These are phyloP conservation scores for Waltergamsia citrina DNA, from an alignment of 2,329 filamentous ascomycete species.

Conservation along the genomic window DNA sequence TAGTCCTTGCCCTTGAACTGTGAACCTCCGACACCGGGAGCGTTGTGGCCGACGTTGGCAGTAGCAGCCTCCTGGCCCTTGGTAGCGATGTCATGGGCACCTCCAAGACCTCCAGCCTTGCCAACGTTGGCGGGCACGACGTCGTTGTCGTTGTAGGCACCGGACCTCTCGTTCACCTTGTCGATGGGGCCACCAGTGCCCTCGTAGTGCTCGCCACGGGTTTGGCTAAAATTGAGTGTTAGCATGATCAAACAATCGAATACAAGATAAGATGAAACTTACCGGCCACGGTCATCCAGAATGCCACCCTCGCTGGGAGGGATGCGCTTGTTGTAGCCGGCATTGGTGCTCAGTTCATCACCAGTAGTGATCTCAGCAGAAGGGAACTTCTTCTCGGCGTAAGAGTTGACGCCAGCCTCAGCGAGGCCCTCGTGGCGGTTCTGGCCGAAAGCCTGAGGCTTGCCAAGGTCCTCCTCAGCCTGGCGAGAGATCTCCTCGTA, in stretches of 20 bases:
- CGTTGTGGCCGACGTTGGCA: slow-evolving; percentile 25
- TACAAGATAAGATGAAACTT: slow-evolving; percentile 8
- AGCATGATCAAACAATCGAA: slow-evolving; percentile 2
- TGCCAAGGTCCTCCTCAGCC: slow-evolving; percentile 38
- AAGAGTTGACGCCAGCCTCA: slow-evolving; percentile 30
- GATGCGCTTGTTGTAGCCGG: slow-evolving; percentile 34
- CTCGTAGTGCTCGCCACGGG: slow-evolving; percentile 32
- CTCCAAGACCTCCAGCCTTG: slow-evolving; percentile 12
- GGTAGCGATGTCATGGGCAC: slow-evolving; percentile 17
- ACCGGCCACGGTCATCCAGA: slow-evolving; percentile 34
- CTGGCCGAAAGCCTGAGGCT: slow-evolving; percentile 34
- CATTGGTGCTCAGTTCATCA: slow-evolving; percentile 33
- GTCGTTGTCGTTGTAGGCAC: slow-evolving; percentile 27
- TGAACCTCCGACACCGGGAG: slow-evolving; percentile 22
- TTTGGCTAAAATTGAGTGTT: slow-evolving; percentile 24
- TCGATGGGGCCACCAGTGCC: slow-evolving; percentile 31
- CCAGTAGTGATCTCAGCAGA: slow-evolving; percentile 24
- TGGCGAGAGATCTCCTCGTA: slow-evolving; percentile 32
- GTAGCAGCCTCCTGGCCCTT: slow-evolving; percentile 26
- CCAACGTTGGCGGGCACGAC: slow-evolving; percentile 15
- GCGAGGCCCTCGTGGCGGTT: slow-evolving; percentile 26
- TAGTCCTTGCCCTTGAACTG: slow-evolving; percentile 30
- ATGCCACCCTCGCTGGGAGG: slow-evolving; percentile 33
- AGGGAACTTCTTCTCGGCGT: slow-evolving; percentile 30
- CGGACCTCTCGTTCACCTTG: slow-evolving; percentile 21